phyloP scores from a whole-genome alignment of 2,329 filamentous ascomycete genomes.

The Pseudocercospora macadamiae region DNA sequence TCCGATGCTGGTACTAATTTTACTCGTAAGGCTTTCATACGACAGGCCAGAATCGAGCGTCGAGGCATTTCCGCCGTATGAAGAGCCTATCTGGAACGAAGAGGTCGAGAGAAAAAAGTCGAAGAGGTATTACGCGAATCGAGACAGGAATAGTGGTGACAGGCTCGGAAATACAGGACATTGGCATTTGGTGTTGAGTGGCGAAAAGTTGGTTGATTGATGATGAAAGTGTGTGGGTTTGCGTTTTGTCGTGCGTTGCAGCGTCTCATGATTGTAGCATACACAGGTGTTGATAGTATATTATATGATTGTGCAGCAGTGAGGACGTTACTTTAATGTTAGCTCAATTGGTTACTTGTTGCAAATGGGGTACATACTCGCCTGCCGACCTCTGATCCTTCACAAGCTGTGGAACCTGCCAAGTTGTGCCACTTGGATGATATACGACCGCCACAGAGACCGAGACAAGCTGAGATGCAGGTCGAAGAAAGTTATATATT shows the following conservation, averaged over 20 bases:
- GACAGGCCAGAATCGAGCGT: not conserved
- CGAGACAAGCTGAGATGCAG: no score
- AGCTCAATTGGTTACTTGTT: no score
- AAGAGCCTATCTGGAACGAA: not conserved
- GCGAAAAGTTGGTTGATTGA: slow-evolving; percentile 6
- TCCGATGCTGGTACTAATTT: slow-evolving; percentile 4
- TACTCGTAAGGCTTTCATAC: not conserved
- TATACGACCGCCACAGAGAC: no score
- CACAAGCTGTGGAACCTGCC: no score
- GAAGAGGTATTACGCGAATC: slow-evolving; percentile 15
- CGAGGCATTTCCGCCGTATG: not conserved
- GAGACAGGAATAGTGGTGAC: slow-evolving; percentile 4
- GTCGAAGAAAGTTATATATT: no score
- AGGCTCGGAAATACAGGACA: slow-evolving; percentile 2
- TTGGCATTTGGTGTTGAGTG: slow-evolving; percentile 7
- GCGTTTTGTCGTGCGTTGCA: not conserved
- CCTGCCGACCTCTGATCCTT: no score
- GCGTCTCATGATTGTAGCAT: slow-evolving; percentile 1
- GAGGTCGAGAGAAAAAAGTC: slow-evolving; percentile 9
- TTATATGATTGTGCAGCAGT: not conserved
- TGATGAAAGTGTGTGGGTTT: not conserved
- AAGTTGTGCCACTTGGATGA: no score
- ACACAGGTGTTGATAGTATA: slow-evolving; percentile 1
- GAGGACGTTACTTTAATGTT: not conserved
- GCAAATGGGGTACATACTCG: no score